Percentiles rank a stretch among this genome's conserved stretches.
phyloP scores from a whole-genome alignment of 345 rosid species.

The Pistacia integerrima region DNA sequence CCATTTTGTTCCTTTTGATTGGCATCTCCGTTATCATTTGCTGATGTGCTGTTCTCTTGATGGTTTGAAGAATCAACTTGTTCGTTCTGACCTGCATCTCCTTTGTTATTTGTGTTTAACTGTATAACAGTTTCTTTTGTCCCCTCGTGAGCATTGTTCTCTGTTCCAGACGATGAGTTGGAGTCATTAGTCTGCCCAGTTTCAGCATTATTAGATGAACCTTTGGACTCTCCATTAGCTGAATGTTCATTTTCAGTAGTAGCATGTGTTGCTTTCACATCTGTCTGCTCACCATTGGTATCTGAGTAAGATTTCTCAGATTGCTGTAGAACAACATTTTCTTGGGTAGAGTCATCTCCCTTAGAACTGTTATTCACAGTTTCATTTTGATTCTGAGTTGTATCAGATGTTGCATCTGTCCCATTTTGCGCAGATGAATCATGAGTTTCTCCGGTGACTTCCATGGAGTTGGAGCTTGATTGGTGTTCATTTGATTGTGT shows the following conservation, averaged over 20 bases:
- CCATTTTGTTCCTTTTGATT: slow-evolving; percentile 23
- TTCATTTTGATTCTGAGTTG: slow-evolving; percentile 34
- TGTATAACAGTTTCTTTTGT: slow-evolving; percentile 29
- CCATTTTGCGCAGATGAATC: slow-evolving; percentile 29
- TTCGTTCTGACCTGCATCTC: slow-evolving; percentile 28
- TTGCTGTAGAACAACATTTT: slow-evolving; percentile 39
- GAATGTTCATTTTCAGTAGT: slow-evolving; percentile 38
- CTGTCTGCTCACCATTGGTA: slow-evolving; percentile 47
- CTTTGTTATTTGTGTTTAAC: slow-evolving; percentile 30
- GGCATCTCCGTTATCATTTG: slow-evolving; percentile 26
- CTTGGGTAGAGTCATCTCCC: slow-evolving; percentile 30
- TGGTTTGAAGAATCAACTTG: slow-evolving; percentile 31
- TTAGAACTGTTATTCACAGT: slow-evolving; percentile 16
- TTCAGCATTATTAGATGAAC: slow-evolving; percentile 24
- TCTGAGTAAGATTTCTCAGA: slow-evolving; percentile 45
- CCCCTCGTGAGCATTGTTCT: slow-evolving; percentile 27
- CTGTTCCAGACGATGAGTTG: slow-evolving; percentile 15
- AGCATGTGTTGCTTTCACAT: slow-evolving; percentile 35
- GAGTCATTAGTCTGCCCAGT: slow-evolving; percentile 28
- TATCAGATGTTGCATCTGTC: not conserved
- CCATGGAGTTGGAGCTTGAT: slow-evolving; percentile 11
- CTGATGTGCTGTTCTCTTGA: slow-evolving; percentile 28
- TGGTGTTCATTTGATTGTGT: slow-evolving; percentile 29
- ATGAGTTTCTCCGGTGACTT: slow-evolving; percentile 15
- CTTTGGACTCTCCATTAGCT: slow-evolving; percentile 34